Evolutionary conservation across 768 basidiomycete species (phyloP), one percentile per base, ranked within the genome.

Genomic region (Thelephora ganbajun): DNA sequence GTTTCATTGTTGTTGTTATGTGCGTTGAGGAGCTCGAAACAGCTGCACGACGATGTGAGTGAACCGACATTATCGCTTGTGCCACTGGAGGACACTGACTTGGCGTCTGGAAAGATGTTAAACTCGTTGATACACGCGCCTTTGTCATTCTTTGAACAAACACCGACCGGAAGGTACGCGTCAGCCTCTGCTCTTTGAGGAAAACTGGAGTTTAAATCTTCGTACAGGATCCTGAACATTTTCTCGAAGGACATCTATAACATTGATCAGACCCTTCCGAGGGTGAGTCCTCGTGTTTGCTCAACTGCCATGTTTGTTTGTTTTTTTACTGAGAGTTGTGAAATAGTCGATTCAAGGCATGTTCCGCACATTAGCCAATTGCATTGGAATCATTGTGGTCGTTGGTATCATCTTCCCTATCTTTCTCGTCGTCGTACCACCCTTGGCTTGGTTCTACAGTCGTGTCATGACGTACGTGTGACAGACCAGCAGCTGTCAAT

Each of bases 191-290:
- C 41, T 13, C 11, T 26, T 23, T 9, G 30, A 37, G 14, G 34
- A 6, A 33, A 18, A 34, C 19, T 22, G n/a, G 45, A 45, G 46
- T 20, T 48, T 6, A 22, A 16, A 11, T 1, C 20, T 35, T 48
- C 33, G 11, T 41, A 14, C 47, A 86, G 90, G 7, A 83, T 93
- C 47, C 60, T 97, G 45, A 97, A 96, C 62, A 62, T 96, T 22
- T 97, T 97, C 64, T 88, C 88, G 2, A 78, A 90, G 2, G 94
- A 98, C 56, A 79, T 75, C 13, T 88, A 86, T 56, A 82, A 84
- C 23, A 75, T 94, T 14, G 92, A 96, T 65, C 82, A 89, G 57
- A 67, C 89, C 7, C 73, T 96, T 18, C 79, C 78, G 5, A 72
- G 83, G 26, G 83, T 68, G 47, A 43, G 66, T 53, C n/a, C 34